Evolutionary conservation across 495 filamentous ascomycete genomes (phyloP), one percentile per base, ranked within the genome.

Genomic region (Podospora bellae-mahoneyi): DNA sequence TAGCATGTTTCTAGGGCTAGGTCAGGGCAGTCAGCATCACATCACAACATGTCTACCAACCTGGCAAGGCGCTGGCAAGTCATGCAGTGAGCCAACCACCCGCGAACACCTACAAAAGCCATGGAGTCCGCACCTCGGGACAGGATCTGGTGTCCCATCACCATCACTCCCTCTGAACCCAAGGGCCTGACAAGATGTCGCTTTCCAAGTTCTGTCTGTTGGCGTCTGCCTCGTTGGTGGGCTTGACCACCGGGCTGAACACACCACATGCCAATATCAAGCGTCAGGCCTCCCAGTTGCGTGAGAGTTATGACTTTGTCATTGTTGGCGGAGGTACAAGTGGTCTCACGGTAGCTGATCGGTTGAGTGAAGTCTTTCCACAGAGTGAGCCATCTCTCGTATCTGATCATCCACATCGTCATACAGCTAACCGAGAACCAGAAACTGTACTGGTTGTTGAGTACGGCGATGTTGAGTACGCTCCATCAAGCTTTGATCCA

Each of bases 371-470:
- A 66, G 68, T 67, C 57, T 68, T 75, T 53, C 71, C 73, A 2
- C 4, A 30, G 0, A 73, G 73, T 73, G 30, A 48, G 73, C 65
- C 18, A 4, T n/a, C 10, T 34, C 5, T 23, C 20, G 20, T 4
- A 5, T 27, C 20, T 39, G 13, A 15, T 9, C 2, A 30, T 64
- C n/a, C 18, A 4, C 23, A 4, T 20, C 7, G 26, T 23, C 13
- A 27, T 28, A 7, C 16, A 54, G 26, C 26, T 28, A 3, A 56
- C 44, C 3, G 2, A 13, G 13, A 48, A 15, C 2, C 48, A 84
- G 81, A 77, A 70, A 77, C 71, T 1, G 77, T 83, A 0, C 77
- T 84, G 1, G 76, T 83, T 1, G 72, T 83, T 34, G 81, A 83
- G 67, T 80, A 80, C 64, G 81, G 82, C 23, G 67, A 73, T n/a